A percentile compares a stretch with the other conserved stretches of the same genome.
Evolutionary conservation across 345 rosid genomes (phyloP).

Genomic region (Rhodomyrtus tomentosa): DNA sequence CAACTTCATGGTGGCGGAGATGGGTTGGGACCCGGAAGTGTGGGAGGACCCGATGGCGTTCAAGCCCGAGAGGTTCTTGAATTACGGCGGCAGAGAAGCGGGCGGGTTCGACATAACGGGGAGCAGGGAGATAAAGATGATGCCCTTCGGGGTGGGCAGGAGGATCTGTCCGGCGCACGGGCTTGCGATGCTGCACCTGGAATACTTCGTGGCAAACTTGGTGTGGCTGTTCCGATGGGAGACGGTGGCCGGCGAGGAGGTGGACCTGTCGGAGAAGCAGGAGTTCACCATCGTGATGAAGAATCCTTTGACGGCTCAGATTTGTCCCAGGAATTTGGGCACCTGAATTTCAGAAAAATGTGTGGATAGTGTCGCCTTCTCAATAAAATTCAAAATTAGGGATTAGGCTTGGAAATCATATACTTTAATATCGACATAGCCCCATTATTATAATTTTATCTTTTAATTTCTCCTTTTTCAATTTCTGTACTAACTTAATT

Average conservation of each 20-base stretch:
- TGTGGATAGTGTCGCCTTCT: neutral
- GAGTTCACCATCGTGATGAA: constrained; percentile 8
- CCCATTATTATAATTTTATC: too few relatives aligned
- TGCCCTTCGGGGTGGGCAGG: neutral
- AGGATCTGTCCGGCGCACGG: neutral
- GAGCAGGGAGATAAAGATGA: neutral
- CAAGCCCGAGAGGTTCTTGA: neutral
- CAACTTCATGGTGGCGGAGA: constrained; percentile 4
- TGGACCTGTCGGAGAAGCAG: constrained; percentile 1
- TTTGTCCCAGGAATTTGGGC: neutral
- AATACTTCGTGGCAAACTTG: constrained; percentile 4
- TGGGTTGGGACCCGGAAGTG: neutral
- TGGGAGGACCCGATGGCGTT: neutral
- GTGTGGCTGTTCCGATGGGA: constrained; percentile 1
- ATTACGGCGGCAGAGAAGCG: neutral
- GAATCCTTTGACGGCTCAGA: neutral
- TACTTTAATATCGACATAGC: too few relatives aligned
- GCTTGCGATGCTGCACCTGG: constrained; percentile 2
- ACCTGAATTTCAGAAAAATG: neutral
- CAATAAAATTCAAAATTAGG: neutral
- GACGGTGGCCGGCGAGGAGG: neutral
- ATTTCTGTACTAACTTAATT: too few relatives aligned
- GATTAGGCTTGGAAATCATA: too few relatives aligned
- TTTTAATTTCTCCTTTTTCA: too few relatives aligned
- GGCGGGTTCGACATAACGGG: neutral